phyloP scores from a whole-genome alignment of 1,284 basidiomycete species.

The Ceratobasidium sp. region DNA sequence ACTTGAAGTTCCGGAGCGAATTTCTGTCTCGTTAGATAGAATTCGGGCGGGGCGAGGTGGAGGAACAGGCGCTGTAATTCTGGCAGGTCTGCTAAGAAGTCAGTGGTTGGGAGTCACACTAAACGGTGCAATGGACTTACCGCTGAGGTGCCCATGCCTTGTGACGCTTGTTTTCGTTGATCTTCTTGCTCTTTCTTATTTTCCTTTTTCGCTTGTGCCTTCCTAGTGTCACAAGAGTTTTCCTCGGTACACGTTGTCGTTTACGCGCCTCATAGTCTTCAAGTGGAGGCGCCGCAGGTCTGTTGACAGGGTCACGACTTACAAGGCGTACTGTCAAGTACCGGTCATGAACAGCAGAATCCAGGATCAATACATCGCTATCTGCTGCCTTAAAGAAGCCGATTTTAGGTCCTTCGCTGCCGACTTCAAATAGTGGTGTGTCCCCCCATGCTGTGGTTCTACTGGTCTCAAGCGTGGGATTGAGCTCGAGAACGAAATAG shows the following conservation, averaged over 20 bases:
- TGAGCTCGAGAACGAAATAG: background rate
- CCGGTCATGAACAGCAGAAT: background rate
- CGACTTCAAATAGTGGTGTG: constrained; percentile 14
- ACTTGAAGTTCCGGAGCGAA: background rate
- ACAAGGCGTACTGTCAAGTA: background rate
- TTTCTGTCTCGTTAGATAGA: background rate
- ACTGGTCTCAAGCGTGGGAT: background rate
- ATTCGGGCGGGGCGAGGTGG: background rate
- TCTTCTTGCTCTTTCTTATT: background rate
- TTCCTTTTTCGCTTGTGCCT: constrained; percentile 9
- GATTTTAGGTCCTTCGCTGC: background rate
- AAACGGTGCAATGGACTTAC: background rate
- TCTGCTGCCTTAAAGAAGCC: constrained; percentile 6
- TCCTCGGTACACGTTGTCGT: background rate
- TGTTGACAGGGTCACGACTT: background rate
- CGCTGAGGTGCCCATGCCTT: background rate
- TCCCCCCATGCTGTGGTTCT: background rate
- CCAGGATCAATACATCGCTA: background rate
- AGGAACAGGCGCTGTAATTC: background rate
- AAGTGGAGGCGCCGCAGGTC: constrained; percentile 22
- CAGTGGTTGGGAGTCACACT: background rate
- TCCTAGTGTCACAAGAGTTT: background rate
- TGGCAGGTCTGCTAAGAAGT: background rate
- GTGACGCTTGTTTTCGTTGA: constrained; percentile 10
- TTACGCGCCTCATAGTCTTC: constrained; percentile 1